Conservation (phyloP, 2,329 filamentous ascomycete species). For the Chrysoporthe deuterocubensis region DNA sequence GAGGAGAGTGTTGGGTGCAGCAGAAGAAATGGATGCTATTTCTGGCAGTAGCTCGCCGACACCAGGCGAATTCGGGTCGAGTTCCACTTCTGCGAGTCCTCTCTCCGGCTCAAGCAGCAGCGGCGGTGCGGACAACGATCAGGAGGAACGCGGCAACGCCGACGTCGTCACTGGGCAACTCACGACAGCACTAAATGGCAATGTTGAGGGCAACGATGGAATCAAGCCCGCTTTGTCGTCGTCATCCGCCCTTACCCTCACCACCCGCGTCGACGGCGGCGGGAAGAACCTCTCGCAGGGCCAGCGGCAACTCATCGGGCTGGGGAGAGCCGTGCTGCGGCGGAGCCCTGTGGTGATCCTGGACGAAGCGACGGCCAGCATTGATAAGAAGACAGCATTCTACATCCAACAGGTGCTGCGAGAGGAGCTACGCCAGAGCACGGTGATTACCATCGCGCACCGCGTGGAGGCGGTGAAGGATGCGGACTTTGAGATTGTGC, state of each 20-base stretch:
- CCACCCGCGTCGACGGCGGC: constrained; percentile 59
- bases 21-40: constrained; percentile 20
- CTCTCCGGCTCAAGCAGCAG: constrained; percentile 17
- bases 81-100: constrained; percentile 13
- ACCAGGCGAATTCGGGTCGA: constrained; percentile 16
- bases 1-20: constrained; percentile 59
- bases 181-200: constrained; percentile 35
- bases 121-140: constrained; percentile 7
- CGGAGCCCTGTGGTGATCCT: constrained; percentile 64
- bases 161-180: not conserved
- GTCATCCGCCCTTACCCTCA: constrained; percentile 44
- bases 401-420: constrained; percentile 62
- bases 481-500: constrained; percentile 57
- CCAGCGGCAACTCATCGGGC: constrained; percentile 65
- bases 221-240: not conserved
- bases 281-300: constrained; percentile 67
- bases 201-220: constrained; percentile 31
- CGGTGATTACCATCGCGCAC: constrained; percentile 70
- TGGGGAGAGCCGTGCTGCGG: constrained; percentile 63
- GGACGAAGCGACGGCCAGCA: constrained; percentile 69
- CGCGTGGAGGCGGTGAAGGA: constrained; percentile 65
- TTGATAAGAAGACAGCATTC: constrained; percentile 62
- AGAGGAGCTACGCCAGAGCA: constrained; percentile 58
- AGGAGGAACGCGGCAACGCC: constrained; percentile 3
- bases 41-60: constrained; percentile 17